Conservation (phyloP, 257 asterid species). For the Oldenlandia corymbosa region DNA sequence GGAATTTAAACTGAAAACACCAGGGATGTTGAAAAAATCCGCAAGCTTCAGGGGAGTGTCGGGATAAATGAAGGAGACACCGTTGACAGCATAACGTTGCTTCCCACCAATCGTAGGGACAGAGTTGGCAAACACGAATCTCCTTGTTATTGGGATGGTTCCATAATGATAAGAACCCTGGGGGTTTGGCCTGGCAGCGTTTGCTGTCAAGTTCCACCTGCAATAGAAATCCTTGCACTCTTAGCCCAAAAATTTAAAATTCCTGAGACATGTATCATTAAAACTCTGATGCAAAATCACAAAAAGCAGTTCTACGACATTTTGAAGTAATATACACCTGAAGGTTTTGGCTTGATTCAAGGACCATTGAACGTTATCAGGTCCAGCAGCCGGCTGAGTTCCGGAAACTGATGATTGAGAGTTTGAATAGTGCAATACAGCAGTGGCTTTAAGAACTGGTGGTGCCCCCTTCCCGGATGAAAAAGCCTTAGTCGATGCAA, state of each 20-base stretch:
- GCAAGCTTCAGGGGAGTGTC: constrained; percentile 96
- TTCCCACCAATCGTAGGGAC: constrained; percentile 69
- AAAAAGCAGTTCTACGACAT: too few relatives aligned
- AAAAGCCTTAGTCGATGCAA: constrained; percentile 85
- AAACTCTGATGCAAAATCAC: too few relatives aligned
- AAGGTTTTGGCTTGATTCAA: constrained; percentile 77
- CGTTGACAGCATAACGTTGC: constrained; percentile 77
- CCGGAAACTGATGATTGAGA: constrained; percentile 60
- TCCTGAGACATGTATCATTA: too few relatives aligned
- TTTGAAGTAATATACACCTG: constrained; percentile 35
- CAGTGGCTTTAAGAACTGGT: constrained; percentile 38
- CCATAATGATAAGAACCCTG: constrained; percentile 97
- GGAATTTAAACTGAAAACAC: constrained; percentile 63
- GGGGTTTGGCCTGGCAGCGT: constrained; percentile 99
- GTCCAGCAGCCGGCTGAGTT: constrained; percentile 61
- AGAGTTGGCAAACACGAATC: constrained; percentile 67
- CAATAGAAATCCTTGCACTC: constrained; percentile 9
- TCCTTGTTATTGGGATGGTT: constrained; percentile 46
- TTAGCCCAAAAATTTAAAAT: not conserved
- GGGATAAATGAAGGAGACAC: constrained; percentile 58
- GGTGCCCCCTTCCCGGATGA: too few relatives aligned
- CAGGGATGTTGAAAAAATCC: constrained; percentile 77
- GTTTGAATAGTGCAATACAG: constrained; percentile 63
- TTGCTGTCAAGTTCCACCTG: constrained; percentile 95
- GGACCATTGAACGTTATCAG: constrained; percentile 53